phyloP scores from a whole-genome alignment of 495 filamentous ascomycete genomes.

The Tuber microsphaerosporum region DNA sequence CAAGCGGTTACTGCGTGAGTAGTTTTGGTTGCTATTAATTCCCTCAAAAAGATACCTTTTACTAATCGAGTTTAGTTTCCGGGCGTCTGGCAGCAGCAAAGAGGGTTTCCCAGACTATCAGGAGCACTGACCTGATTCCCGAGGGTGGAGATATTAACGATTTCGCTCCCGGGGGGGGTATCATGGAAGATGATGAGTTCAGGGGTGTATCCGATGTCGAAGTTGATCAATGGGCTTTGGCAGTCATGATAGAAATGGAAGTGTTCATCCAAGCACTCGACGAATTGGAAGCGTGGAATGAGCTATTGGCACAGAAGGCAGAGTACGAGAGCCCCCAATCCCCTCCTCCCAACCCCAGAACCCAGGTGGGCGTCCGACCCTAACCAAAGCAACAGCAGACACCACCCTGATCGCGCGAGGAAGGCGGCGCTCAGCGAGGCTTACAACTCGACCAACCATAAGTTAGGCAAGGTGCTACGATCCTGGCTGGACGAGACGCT shows the following conservation, averaged over 20 bases:
- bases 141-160: slow-evolving; percentile 15
- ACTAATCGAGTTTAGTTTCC: slow-evolving; percentile 32
- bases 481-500: slow-evolving; percentile 31
- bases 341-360: slow-evolving; percentile 2
- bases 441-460: slow-evolving; percentile 17
- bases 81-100: slow-evolving; percentile 40
- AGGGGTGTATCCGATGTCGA: slow-evolving; percentile 12
- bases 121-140: slow-evolving; percentile 30
- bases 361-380: not conserved
- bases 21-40: slow-evolving; percentile 8
- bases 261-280: slow-evolving; percentile 31
- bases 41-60: slow-evolving; percentile 14
- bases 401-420: slow-evolving; percentile 24
- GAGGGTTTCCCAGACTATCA: slow-evolving; percentile 29
- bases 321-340: slow-evolving; percentile 17
- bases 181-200: not conserved
- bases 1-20: slow-evolving; percentile 65
- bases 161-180: slow-evolving; percentile 8
- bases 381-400: slow-evolving; percentile 18
- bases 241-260: slow-evolving; percentile 35
- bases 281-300: slow-evolving; percentile 38
- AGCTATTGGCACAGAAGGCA: slow-evolving; percentile 22
- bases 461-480: slow-evolving; percentile 17
- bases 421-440: slow-evolving; percentile 15
- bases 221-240: slow-evolving; percentile 18